Evolutionary conservation across 1,284 basidiomycete genomes (phyloP), one percentile per base, ranked within the genome.

Genomic region (Hypsizygus ulmarius): DNA sequence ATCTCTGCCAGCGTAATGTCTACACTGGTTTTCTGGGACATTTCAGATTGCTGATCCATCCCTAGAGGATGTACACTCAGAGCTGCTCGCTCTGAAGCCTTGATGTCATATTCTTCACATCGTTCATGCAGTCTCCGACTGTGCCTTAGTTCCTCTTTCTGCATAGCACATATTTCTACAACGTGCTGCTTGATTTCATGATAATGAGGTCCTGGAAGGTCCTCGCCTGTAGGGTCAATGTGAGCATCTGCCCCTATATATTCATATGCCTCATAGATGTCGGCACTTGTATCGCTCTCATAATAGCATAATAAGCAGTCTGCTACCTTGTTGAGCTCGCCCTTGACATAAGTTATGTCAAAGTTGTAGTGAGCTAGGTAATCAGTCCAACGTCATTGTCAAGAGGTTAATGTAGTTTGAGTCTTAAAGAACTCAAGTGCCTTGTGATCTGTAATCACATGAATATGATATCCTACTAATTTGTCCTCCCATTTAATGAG

Each of bases 401-500:
- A 41, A 15, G 39, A 14, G 12, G 54, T 56, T 15, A 62, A 34
- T 0, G 35, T 41, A 3, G 27, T 6, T 32, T 62, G 56, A 3
- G 44, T 55, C 36, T 60, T 56, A 50, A 67, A 61, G 51, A 59
- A 66, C 19, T 58, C 42, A 0, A 68, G 48, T 0, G 64, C 55
- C 39, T 62, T 43, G 38, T 70, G 66, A 48, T 70, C 61, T 2
- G 65, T 66, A 3, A 62, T 40, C 1, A 67, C 50, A 10, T 46
- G 51, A 36, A 69, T 50, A 8, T 21, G 16, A 9, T 46, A 30
- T 0, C 63, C 61, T 1, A 67, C 38, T 0, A 68, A 49, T 28
- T 63, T 66, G 38, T 68, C 68, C 38, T 71, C 65, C 67, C 66
- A 71, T 45, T 67, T 67, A 0, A 63, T 43, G 0, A 73, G 54